Conservation (phyloP, 129 eudicot species). For the Cynara cardunculus region DNA sequence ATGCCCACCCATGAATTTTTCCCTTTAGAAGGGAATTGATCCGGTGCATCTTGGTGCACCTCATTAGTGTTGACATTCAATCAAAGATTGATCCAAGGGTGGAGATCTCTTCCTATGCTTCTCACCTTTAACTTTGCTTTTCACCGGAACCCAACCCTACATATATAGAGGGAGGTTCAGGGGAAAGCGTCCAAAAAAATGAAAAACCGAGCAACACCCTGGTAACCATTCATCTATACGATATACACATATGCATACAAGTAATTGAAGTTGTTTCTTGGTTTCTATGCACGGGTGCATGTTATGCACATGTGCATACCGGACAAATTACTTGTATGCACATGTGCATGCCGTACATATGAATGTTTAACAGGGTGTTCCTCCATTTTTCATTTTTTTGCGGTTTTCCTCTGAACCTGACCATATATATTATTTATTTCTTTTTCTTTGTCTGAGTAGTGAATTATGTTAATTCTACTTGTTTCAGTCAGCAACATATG, state of each 20-base stretch:
- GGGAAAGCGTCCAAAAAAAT: background rate
- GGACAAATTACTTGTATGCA: background rate
- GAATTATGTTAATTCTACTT: slow-evolving; percentile 2
- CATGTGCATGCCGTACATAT: background rate
- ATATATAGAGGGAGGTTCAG: background rate
- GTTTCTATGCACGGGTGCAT: background rate
- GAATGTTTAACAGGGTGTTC: background rate
- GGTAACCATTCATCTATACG: background rate
- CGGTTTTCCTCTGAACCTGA: background rate
- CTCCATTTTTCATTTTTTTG: background rate
- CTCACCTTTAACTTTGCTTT: no score
- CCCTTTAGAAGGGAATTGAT: no score
- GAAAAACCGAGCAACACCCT: background rate
- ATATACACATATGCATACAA: background rate
- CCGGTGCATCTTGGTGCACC: no score
- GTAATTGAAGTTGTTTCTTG: background rate
- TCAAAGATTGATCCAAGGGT: no score
- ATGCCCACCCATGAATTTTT: no score
- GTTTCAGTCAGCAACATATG: slow-evolving; percentile 89
- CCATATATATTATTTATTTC: background rate
- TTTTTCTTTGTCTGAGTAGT: background rate
- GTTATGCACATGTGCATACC: background rate
- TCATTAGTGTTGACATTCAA: no score
- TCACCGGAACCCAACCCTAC: no score
- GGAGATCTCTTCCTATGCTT: no score